Percentiles rank a stretch among this genome's conserved stretches.
Evolutionary conservation across 2,329 filamentous ascomycete genomes (phyloP).

Genomic region (Penicillium frequentans): DNA sequence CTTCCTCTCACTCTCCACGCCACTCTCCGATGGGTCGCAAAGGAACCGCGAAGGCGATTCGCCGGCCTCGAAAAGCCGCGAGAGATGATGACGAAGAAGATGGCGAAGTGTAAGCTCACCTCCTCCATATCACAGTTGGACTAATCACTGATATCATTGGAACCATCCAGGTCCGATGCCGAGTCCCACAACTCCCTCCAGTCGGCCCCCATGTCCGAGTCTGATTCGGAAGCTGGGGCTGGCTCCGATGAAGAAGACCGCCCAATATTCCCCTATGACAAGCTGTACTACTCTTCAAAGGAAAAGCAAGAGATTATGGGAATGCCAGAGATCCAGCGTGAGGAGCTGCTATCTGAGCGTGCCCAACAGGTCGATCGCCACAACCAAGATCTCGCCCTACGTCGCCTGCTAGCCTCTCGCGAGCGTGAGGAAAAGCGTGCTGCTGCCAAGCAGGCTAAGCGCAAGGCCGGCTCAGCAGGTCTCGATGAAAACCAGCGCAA

Average conservation of each 20-base stretch:
- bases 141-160: conserved; percentile 10
- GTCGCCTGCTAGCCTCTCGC: conserved; percentile 71
- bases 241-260: conserved; percentile 48
- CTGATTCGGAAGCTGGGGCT: conserved; percentile 72
- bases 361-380: conserved; percentile 78
- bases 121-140: background rate
- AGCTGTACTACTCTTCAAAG: conserved; percentile 71
- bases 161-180: conserved; percentile 61
- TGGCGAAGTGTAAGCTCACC: conserved; percentile 74
- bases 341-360: conserved; percentile 85
- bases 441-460: conserved; percentile 56
- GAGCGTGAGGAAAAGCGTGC: conserved; percentile 59
- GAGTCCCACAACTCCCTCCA: conserved; percentile 71
- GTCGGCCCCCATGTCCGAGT: conserved; percentile 88
- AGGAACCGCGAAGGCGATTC: conserved; percentile 41
- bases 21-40: conserved; percentile 46
- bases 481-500: conserved; percentile 76
- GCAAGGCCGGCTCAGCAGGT: conserved; percentile 77
- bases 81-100: conserved; percentile 68
- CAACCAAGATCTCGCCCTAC: conserved; percentile 78
- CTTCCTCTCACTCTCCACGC: conserved; percentile 51
- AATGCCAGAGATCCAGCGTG: conserved; percentile 87
- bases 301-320: conserved; percentile 79
- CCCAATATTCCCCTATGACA: conserved; percentile 78
- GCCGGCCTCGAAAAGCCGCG: conserved; percentile 48